Percentiles rank a stretch among this genome's conserved stretches.
phyloP scores from a whole-genome alignment of 2,329 filamentous ascomycete genomes.

The Epichloe typhina region DNA sequence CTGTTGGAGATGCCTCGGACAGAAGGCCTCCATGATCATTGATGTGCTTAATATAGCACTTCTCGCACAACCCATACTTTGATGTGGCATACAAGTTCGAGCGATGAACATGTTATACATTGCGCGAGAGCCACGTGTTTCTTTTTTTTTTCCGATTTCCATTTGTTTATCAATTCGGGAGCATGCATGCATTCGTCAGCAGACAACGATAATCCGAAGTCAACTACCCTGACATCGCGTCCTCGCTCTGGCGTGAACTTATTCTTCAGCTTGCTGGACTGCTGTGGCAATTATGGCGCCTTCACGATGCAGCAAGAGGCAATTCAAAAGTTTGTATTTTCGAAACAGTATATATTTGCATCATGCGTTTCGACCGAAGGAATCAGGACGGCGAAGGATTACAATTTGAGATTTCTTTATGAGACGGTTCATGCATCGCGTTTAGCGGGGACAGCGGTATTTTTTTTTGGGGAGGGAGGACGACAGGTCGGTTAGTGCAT shows the following conservation, averaged over 20 bases:
- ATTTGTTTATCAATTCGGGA: background rate
- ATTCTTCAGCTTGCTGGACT: background rate
- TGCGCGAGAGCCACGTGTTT: background rate
- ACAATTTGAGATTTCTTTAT: constrained; percentile 6
- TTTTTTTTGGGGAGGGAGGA: constrained; percentile 2
- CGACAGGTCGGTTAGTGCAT: constrained; percentile 4
- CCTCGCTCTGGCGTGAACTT: background rate
- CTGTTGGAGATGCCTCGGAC: no score
- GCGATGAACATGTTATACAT: background rate
- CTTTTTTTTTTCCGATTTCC: background rate
- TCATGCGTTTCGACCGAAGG: constrained; percentile 13
- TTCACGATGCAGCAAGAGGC: constrained; percentile 7
- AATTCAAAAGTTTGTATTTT: constrained; percentile 12
- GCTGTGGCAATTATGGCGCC: background rate
- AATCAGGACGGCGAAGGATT: constrained; percentile 4
- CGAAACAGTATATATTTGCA: constrained; percentile 18
- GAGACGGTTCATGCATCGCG: constrained; percentile 25
- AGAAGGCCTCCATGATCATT: background rate
- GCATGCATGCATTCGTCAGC: background rate
- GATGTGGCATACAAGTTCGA: background rate
- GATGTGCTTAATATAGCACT: background rate
- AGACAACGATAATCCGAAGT: background rate
- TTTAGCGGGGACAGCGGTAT: constrained; percentile 22
- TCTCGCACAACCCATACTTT: background rate
- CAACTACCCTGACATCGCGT: background rate